These are phyloP conservation scores for Cajanus cajan DNA, from an alignment of 306 rosid genomes.

Conservation along the genomic window DNA sequence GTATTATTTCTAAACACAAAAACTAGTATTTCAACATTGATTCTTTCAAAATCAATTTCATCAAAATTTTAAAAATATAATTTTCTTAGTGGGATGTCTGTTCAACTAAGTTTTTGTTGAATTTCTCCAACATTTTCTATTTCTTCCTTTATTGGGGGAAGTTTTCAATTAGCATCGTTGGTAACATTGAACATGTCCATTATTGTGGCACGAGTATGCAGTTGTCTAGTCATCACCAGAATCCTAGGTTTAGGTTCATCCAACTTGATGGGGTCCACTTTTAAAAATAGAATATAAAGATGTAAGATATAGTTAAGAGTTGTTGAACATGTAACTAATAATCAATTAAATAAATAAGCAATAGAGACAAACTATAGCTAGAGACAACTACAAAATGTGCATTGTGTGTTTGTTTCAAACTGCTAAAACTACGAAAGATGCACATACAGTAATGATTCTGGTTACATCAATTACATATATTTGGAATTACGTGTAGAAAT, in stretches of 20 bases:
- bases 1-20: not conserved
- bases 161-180: not conserved
- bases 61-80: not conserved
- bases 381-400: not conserved
- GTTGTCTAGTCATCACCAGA: not conserved
- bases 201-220: not conserved
- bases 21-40: not conserved
- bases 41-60: not conserved
- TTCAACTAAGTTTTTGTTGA: not conserved
- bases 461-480: not conserved
- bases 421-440: not conserved
- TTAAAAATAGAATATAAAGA: not conserved
- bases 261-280: not conserved
- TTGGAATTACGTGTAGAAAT: not conserved
- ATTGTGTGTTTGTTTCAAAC: not conserved
- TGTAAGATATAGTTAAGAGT: not conserved
- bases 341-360: not conserved
- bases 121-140: not conserved
- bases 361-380: not conserved
- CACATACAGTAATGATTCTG: not conserved
- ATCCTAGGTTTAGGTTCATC: not conserved
- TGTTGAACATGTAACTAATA: not conserved
- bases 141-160: not conserved
- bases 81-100: not conserved
- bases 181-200: conserved; percentile 23